Conservation (phyloP, 352 stramenopile genomes). For the Globisporangium heterothallicum region DNA sequence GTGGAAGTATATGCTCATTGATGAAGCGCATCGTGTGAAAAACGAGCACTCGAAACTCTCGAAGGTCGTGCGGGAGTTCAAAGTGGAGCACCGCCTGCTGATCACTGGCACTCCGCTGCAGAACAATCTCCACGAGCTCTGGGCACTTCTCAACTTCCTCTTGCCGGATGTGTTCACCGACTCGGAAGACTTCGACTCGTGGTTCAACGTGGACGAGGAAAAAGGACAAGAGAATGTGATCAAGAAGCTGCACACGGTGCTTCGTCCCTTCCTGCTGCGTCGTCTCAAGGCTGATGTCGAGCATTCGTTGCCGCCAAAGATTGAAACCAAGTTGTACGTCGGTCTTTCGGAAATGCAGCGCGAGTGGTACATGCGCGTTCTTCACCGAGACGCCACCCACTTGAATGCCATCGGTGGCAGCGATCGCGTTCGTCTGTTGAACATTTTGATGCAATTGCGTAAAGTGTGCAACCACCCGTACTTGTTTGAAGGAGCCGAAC, state of each 20-base stretch:
- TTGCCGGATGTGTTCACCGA: conserved; percentile 92
- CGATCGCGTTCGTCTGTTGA: conserved; percentile 93
- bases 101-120: conserved; percentile 98
- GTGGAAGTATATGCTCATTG: conserved; percentile 97
- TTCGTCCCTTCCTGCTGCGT: conserved; percentile 97
- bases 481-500: conserved; percentile 98
- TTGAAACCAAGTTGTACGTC: conserved; percentile 98
- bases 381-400: conserved; percentile 93
- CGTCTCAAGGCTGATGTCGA: conserved; percentile 98
- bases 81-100: conserved; percentile 93
- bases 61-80: conserved; percentile 80
- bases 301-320: conserved; percentile 96
- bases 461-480: conserved; percentile 99
- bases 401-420: conserved; percentile 97
- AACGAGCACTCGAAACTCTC: conserved; percentile 93
- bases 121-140: conserved; percentile 99
- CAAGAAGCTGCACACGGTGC: conserved; percentile 96
- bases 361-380: conserved; percentile 97
- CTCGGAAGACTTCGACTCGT: conserved; percentile 98
- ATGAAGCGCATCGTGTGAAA: conserved; percentile 99
- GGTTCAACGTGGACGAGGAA: conserved; percentile 98
- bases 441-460: conserved; percentile 98
- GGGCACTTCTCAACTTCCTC: conserved; percentile 99
- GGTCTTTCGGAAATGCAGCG: conserved; percentile 97
- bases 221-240: conserved; percentile 96